Conservation (phyloP, 2,329 filamentous ascomycete genomes). For the Calcarisporium arbuscula region DNA sequence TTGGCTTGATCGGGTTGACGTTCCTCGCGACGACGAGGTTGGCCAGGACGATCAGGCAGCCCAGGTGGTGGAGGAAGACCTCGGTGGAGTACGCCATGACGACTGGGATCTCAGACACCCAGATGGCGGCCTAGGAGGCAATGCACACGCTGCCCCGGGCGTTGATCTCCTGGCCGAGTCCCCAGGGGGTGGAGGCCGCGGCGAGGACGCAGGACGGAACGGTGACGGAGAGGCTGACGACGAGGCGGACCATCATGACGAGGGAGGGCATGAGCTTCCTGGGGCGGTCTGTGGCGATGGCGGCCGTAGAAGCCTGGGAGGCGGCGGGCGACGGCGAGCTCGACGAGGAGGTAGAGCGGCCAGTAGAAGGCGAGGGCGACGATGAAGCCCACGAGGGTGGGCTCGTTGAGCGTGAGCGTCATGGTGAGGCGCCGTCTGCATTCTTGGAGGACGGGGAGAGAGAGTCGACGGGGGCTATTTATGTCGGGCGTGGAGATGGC, state of each 20-base stretch:
- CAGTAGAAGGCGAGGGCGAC: too few relatives aligned
- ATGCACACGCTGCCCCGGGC: constrained; percentile 16
- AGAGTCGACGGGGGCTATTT: too few relatives aligned
- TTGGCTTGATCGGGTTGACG: constrained; percentile 18
- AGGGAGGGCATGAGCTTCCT: constrained; percentile 14
- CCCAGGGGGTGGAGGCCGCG: constrained; percentile 14
- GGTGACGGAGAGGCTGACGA: constrained; percentile 21
- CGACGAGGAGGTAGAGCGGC: too few relatives aligned
- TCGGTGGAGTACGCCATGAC: constrained; percentile 12
- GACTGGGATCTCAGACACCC: constrained; percentile 15
- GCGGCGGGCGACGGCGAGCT: not conserved
- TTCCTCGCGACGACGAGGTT: constrained; percentile 16
- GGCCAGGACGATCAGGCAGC: constrained; percentile 15
- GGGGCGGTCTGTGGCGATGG: constrained; percentile 9
- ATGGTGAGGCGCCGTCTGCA: too few relatives aligned
- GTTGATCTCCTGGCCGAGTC: constrained; percentile 13
- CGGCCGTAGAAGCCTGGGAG: constrained; percentile 10
- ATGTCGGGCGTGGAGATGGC: too few relatives aligned
- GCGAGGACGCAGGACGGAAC: constrained; percentile 14
- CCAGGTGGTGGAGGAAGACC: constrained; percentile 18
- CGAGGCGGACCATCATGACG: constrained; percentile 11
- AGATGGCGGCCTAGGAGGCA: constrained; percentile 16
- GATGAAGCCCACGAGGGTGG: too few relatives aligned
- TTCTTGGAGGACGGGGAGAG: too few relatives aligned
- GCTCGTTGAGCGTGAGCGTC: too few relatives aligned